Evolutionary conservation across 805 yeast genomes (phyloP), one percentile per base, ranked within the genome.

Genomic region (Candida pseudoglaebosa): DNA sequence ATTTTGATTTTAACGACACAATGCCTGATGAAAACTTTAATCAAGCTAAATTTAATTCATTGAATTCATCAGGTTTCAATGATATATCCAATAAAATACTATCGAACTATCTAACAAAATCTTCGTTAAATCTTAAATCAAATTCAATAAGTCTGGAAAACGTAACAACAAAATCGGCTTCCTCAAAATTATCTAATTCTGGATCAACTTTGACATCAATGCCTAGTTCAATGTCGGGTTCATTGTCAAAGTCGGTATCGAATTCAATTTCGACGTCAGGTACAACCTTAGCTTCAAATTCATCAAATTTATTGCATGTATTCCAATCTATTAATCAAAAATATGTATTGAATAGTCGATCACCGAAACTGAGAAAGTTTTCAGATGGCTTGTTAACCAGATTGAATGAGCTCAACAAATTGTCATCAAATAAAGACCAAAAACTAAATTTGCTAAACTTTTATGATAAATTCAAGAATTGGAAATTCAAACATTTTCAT

Each of bases 1-100:
- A 91, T 59, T 99, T 78, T 14, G 97, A 88, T 37, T 22, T 22
- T 8, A 12, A 22, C 26, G 26, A 22, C 26, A 22, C 26, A 8
- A 12, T 22, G 26, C 8, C 26, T 22, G 26, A 22, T 8, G 26
- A 22, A n/a, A n/a, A n/a, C n/a, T n/a, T n/a, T n/a, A n/a, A n/a
- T n/a, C n/a, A n/a, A n/a, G n/a, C n/a, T n/a, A n/a, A n/a, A n/a
- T n/a, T n/a, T n/a, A n/a, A n/a, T n/a, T n/a, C n/a, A n/a, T n/a
- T n/a, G n/a, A n/a, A n/a, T n/a, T n/a, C n/a, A n/a, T n/a, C n/a
- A n/a, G n/a, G n/a, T n/a, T n/a, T n/a, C n/a, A n/a, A n/a, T n/a
- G n/a, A n/a, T n/a, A n/a, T n/a, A n/a, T n/a, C n/a, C n/a, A n/a
- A n/a, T n/a, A n/a, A n/a, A n/a, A n/a, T n/a, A n/a, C n/a, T n/a